Base-by-base conservation (phyloP, 371 early-diverging fungal genomes). In the Cokeromyces recurvatus region DNA sequence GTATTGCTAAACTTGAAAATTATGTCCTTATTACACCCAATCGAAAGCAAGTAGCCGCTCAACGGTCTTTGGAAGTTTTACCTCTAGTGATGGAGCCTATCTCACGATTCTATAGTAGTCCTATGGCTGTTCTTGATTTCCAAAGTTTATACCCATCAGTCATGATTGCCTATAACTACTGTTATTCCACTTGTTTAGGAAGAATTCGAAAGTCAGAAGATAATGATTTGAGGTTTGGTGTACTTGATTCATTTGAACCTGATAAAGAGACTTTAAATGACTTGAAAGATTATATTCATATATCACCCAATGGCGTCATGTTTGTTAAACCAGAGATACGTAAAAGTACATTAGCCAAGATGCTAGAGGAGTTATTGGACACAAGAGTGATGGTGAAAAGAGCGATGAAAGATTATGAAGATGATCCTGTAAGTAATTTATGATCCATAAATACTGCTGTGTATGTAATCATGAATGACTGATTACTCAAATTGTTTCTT, bases 91-190 rank as follows among this genome's bases (percentile, higher is more conserved):
- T 92, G 84, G 96, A 95, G 61, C 96, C 96, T 0, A 57, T 76
- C 37, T 82, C 91, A 3, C 59, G 74, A 19, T 89, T 89, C 54
- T 95, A 90, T 57, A 81, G 64, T 21, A 82, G 84, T 55, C 94
- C 96, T 1, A 56, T 92, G 23, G 69, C 89, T 2, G 92, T 95
- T 3, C 60, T 94, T 22, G 96, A 95, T 60, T 95, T 93, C 51
- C 94, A 93, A 60, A 87, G 88, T 24, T 65, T 95, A 12, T 95
- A 95, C 53, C 96, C 96, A 6, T 90, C 90, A 24, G 74, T 95
- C 12, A 92, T 95, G 87, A 92, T 94, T 59, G 94, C 92, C 0
- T 92, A 92, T 62, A 95, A 95, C 51, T 90, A 87, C 38, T 95
- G 93, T 58, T 92, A 76, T 51, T 91, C 92, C 3, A 92, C 92